Conservation (phyloP, 768 basidiomycete species). For the Lactifluus rugatus region DNA sequence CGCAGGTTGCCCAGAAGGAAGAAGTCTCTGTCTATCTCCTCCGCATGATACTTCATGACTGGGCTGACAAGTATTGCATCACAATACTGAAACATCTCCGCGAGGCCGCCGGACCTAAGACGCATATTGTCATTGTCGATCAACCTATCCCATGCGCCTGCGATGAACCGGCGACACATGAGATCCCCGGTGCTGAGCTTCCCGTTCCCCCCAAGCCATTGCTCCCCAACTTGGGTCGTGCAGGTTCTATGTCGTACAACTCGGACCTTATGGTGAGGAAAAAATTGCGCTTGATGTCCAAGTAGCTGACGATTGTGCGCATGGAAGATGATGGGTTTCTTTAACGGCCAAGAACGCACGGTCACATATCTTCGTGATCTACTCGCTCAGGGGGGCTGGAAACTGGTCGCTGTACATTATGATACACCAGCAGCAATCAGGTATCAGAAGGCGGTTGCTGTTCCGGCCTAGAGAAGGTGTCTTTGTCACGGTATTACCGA, state of each 20-base stretch:
- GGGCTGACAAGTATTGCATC: slow-evolving; percentile 26
- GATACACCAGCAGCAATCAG: background rate
- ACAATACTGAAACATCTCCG: slow-evolving; percentile 3
- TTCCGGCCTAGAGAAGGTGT: background rate
- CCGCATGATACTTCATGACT: slow-evolving; percentile 10
- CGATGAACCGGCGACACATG: slow-evolving; percentile 8
- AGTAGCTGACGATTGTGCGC: background rate
- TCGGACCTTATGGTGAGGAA: slow-evolving; percentile 18
- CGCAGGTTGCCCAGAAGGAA: background rate
- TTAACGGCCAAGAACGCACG: slow-evolving; percentile 3
- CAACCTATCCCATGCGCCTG: slow-evolving; percentile 22
- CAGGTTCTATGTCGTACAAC: slow-evolving; percentile 13
- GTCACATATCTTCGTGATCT: background rate
- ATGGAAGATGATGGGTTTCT: background rate
- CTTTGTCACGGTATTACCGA: too few species aligned
- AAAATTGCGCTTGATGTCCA: too few species aligned
- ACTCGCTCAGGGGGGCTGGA: background rate
- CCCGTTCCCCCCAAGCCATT: slow-evolving; percentile 20
- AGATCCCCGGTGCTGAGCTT: slow-evolving; percentile 15
- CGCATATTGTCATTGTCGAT: slow-evolving; percentile 24
- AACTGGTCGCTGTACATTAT: background rate
- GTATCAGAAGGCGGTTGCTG: background rate
- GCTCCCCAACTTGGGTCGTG: slow-evolving; percentile 21
- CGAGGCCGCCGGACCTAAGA: slow-evolving; percentile 17
- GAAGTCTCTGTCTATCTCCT: slow-evolving; percentile 2